Evolutionary conservation across 2,329 filamentous ascomycete genomes (phyloP), one percentile per base, ranked within the genome.

Genomic region (Fusarium secorum): DNA sequence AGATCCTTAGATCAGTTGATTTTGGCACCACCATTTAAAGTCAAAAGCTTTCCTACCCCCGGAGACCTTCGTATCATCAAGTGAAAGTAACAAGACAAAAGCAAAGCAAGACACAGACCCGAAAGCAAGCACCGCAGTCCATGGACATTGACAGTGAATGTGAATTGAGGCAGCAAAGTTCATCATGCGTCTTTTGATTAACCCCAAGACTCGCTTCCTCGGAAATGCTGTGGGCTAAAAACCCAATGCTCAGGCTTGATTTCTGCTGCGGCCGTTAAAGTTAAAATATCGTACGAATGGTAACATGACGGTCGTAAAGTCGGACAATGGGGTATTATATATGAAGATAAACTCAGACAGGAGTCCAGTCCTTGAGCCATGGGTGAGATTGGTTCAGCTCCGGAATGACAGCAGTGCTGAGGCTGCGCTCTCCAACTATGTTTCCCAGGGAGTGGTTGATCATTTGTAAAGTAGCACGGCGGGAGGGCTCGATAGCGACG

Each of bases 361-460:
- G 74, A 17, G 44, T 68, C 74, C 74, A 76, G 30, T 67, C 64
- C 28, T 73, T 63, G 30, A 76, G 67, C 74, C 74, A 76, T 14
- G 74, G 73, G 41, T 76, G 74, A 24, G 65, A 60, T 17, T 66
- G 56, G 33, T 64, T 68, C 17, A 76, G 33, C 7, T 63, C 66
- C 4, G 67, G 69, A 45, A 76, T 68, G n/a, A 74, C 66, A 22
- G 65, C 74, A 36, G 70, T 75, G 42, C 71, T 71, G 39, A 73
- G 60, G 55, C 73, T 76, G 24, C 74, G 74, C 44, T 76, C 74
- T 13, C 74, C 74, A 30, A 76, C 60, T 33, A 76, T 72, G 26
- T 74, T 76, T 11, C 74, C 74, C 0, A 76, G 70, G 10, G 71
- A 75, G 48, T 76, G 74, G 28, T 68, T 66, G 53, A 76, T 70